Evolutionary conservation across 129 eudicot species (phyloP), one percentile per base, ranked within the genome.

Genomic region (Lonicera japonica): DNA sequence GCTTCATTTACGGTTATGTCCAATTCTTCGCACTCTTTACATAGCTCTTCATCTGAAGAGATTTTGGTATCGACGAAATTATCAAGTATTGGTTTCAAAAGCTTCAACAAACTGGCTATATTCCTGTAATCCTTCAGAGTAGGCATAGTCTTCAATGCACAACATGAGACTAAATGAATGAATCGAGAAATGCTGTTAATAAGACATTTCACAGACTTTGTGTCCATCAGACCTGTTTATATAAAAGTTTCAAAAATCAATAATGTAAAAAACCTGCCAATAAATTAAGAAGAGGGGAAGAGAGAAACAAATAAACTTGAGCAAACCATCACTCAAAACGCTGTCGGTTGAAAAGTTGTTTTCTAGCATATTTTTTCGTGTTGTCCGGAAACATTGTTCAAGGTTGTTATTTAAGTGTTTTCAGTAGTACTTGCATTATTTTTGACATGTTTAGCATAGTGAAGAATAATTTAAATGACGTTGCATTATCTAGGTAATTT

Each of bases 151-250:
- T 70, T 88, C 21, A 81, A 66, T 25, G 75, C 67, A 21, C 72
- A 75, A 66, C 86, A 82, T 72, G 96, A 80, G 46, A 83, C 85
- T 34, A 94, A 79, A 81, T 85, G 99, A 72, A 88, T 80, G 79
- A 88, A 94, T 60, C 99, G 95, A 76, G 96, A 78, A 45, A 88
- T 80, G 67, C 95, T 88, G 87, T 94, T 94, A 24, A 63, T 61
- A 20, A 94, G 63, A 67, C 99, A 82, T 63, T 87, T 80, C 59
- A 88, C 62, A 36, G 80, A 66, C 64, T 75, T 79, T n/a, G 74
- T 54, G 75, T 73, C 96, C 99, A 94, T 94, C 67, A 57, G 68
- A 63, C 83, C 98, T 82, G 87, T 59, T 69, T 23, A 59, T 45
- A 70, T 19, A 47, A 15, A 47, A 78, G 24, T 53, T 14, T 20